Conservation (phyloP, 1,139 yeast species). For the Candida gigantensis region DNA sequence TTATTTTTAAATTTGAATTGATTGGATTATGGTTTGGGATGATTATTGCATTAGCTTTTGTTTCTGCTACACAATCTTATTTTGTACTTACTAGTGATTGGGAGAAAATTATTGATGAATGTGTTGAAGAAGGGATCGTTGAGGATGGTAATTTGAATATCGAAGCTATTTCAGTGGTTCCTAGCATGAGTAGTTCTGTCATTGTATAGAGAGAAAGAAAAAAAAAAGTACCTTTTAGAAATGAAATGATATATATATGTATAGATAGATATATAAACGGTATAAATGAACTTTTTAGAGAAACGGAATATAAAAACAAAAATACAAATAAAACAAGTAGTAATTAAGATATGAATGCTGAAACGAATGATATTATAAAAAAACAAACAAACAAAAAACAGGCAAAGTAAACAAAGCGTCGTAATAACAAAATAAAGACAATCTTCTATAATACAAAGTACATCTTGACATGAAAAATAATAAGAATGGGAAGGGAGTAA, state of each 20-base stretch:
- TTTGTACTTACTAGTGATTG: slow-evolving; percentile 54
- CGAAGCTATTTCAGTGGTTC: slow-evolving; percentile 35
- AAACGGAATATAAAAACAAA: no score
- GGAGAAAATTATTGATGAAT: slow-evolving; percentile 51
- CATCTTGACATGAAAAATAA: no score
- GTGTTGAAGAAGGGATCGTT: slow-evolving; percentile 41
- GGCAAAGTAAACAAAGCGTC: no score
- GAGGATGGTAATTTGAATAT: slow-evolving; percentile 35
- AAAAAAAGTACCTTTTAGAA: background rate
- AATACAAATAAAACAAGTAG: no score
- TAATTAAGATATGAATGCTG: no score
- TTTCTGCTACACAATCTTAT: slow-evolving; percentile 46
- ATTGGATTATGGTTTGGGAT: slow-evolving; percentile 66
- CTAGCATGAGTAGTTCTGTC: slow-evolving; percentile 30
- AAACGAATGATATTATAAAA: no score
- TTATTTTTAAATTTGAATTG: slow-evolving; percentile 43
- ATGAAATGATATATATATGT: background rate
- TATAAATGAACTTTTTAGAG: no score
- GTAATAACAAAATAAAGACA: no score
- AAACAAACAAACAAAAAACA: no score
- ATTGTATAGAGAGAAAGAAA: background rate
- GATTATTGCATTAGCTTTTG: slow-evolving; percentile 53
- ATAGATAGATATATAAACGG: no score
- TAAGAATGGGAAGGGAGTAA: background rate
- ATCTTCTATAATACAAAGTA: no score